Evolutionary conservation across 169 alveolate genomes (phyloP).

Genomic region (Plasmodium relictum): DNA sequence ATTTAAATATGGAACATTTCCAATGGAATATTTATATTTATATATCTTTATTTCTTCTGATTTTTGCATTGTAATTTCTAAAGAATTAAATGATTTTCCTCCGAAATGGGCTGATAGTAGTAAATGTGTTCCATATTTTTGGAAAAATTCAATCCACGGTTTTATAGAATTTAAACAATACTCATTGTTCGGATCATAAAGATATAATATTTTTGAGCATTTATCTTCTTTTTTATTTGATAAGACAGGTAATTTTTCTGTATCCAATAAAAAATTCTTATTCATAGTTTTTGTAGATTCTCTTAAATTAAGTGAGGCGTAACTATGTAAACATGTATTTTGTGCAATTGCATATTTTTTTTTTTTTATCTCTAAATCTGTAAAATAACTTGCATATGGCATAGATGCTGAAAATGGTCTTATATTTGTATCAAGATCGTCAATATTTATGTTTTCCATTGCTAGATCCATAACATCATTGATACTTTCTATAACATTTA

Average conservation of each 20-base stretch:
- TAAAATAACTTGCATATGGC: constrained; percentile 63
- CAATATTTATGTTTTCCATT: constrained; percentile 60
- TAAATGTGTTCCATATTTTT: constrained; percentile 84
- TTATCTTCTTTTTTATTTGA: constrained; percentile 12
- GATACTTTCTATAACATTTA: constrained; percentile 40
- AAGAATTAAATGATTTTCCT: constrained; percentile 38
- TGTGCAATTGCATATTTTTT: constrained; percentile 58
- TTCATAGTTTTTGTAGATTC: constrained; percentile 35
- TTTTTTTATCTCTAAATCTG: constrained; percentile 57
- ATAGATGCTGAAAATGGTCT: constrained; percentile 71
- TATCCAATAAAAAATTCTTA: constrained; percentile 33
- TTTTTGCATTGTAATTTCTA: constrained; percentile 31
- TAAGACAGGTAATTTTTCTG: constrained; percentile 56
- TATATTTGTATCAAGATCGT: constrained; percentile 30
- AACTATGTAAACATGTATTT: constrained; percentile 45
- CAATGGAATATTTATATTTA: constrained; percentile 47
- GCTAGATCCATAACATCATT: constrained; percentile 61
- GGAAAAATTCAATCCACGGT: constrained; percentile 83
- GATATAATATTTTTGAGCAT: constrained; percentile 9
- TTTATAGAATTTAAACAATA: constrained; percentile 69
- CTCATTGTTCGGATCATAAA: not conserved
- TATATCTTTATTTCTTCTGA: constrained; percentile 57
- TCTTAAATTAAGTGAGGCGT: constrained; percentile 43
- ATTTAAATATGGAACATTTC: constrained; percentile 30
- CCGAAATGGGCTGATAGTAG: constrained; percentile 65